phyloP scores from a whole-genome alignment of 331 rosid genomes.

The Quercus lobata region DNA sequence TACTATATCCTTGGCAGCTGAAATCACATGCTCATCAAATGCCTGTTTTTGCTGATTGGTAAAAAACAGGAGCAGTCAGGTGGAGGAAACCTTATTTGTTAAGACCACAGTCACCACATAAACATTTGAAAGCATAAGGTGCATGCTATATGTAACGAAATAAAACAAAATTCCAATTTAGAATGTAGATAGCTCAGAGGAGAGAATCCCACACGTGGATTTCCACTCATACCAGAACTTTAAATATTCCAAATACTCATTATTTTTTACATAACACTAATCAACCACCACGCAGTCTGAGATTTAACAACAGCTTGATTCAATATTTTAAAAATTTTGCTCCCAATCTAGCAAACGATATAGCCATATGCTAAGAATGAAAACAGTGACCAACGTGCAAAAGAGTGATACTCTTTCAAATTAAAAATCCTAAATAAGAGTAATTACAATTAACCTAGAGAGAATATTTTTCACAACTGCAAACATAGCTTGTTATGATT shows the following conservation, averaged over 20 bases:
- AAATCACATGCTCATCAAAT: neutral
- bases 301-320: neutral
- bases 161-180: neutral
- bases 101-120: neutral
- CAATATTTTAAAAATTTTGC: neutral
- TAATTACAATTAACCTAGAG: neutral
- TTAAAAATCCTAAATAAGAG: neutral
- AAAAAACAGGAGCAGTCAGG: neutral
- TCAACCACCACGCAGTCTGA: neutral
- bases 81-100: neutral
- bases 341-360: neutral
- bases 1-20: neutral
- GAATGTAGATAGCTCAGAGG: neutral
- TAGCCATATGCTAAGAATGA: neutral
- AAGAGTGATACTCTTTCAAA: neutral
- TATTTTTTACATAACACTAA: neutral
- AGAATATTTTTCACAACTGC: too few relatives aligned
- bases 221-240: neutral
- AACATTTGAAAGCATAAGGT: neutral
- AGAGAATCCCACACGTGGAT: neutral
- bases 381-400: neutral
- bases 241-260: neutral
- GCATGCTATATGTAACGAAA: neutral
- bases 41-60: neutral
- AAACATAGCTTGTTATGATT: too few relatives aligned